These are phyloP conservation scores for Tylopilus vinaceipallidus DNA, from an alignment of 768 basidiomycete species.

Conservation along the genomic window DNA sequence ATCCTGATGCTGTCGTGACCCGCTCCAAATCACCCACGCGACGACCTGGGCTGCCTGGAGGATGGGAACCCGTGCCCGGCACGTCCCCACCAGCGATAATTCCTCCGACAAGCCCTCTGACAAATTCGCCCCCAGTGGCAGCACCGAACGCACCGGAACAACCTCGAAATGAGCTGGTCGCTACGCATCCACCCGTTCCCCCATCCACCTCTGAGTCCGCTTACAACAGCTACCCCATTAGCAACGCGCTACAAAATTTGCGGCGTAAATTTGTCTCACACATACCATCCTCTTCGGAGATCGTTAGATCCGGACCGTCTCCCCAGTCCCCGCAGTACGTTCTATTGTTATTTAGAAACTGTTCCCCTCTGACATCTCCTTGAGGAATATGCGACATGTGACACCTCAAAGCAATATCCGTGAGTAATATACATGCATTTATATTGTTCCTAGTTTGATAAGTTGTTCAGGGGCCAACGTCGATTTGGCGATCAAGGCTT, in stretches of 20 bases:
- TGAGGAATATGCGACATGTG: conserved; percentile 26
- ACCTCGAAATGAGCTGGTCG: conserved; percentile 1
- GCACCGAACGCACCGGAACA: conserved; percentile 7
- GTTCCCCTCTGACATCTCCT: not conserved
- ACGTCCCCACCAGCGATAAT: conserved; percentile 8
- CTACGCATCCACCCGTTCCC: not conserved
- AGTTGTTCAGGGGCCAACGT: conserved; percentile 51
- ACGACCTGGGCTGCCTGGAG: conserved; percentile 20
- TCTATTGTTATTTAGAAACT: not conserved
- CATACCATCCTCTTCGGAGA: conserved; percentile 17
- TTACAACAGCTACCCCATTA: conserved; percentile 5
- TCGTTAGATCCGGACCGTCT: conserved; percentile 12
- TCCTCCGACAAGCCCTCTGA: too few species aligned
- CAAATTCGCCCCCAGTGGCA: not conserved
- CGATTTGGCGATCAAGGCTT: conserved; percentile 69
- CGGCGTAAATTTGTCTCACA: conserved; percentile 27
- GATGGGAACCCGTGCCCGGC: conserved; percentile 19
- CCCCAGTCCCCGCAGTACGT: conserved; percentile 21
- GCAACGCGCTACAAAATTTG: conserved; percentile 25
- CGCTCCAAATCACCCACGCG: conserved; percentile 22
- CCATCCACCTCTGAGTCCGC: conserved; percentile 7
- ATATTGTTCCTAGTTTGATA: not conserved
- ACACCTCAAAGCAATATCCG: conserved; percentile 46
- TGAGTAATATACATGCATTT: conserved; percentile 18
- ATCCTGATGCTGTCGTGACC: not conserved